phyloP scores from a whole-genome alignment of 306 rosid genomes.

The Acacia acuminata region DNA sequence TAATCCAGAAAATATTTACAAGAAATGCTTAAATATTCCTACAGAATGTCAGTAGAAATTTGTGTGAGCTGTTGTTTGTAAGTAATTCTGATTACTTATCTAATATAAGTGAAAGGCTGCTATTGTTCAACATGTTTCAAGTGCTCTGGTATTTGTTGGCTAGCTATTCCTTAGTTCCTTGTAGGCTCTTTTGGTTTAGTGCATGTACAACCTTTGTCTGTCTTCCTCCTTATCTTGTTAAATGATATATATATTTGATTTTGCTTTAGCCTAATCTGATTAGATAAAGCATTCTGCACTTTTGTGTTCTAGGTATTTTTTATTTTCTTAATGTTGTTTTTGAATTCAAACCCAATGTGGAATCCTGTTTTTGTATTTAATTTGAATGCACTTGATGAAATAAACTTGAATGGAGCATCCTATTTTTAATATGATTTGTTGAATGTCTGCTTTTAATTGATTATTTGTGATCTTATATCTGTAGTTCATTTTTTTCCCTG shows the following conservation, averaged over 20 bases:
- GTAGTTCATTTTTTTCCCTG: neutral
- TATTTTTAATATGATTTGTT: neutral
- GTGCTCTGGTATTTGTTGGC: neutral
- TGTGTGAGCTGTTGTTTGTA: conserved; percentile 23
- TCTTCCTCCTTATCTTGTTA: neutral
- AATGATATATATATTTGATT: neutral
- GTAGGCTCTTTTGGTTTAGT: conserved; percentile 11
- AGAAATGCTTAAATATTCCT: too few relatives aligned
- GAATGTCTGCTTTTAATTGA: neutral
- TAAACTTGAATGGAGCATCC: neutral
- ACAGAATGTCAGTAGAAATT: neutral
- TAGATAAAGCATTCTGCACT: neutral
- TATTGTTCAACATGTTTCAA: conserved; percentile 1
- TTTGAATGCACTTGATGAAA: neutral
- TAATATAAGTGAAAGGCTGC: conserved; percentile 7
- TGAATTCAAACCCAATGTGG: conserved; percentile 20
- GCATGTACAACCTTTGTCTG: neutral
- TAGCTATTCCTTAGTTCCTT: neutral
- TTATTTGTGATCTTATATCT: neutral
- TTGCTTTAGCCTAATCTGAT: neutral
- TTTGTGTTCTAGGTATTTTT: neutral
- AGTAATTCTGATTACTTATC: neutral
- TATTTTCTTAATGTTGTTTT: neutral
- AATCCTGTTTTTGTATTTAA: neutral
- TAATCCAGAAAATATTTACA: too few relatives aligned